Conservation (phyloP, 192 early-diverging fungal genomes). For the Oehlia diaphana region DNA sequence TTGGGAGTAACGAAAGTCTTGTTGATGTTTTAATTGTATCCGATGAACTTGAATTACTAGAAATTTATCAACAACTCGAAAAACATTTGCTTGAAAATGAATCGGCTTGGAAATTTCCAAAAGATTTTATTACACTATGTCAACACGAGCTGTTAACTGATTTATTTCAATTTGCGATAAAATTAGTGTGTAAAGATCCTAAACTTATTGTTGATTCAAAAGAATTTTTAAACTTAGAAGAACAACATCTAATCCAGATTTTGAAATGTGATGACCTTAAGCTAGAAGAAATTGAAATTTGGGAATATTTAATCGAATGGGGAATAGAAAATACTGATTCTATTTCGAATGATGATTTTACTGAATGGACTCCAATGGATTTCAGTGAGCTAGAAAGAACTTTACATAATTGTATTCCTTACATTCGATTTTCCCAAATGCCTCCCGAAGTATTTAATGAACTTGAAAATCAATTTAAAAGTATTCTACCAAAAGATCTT, state of each 20-base stretch:
- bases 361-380: not conserved
- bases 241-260: not conserved
- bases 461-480: no score
- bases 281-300: conserved; percentile 12
- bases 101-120: not conserved
- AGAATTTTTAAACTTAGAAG: not conserved
- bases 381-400: not conserved
- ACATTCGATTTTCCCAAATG: not conserved
- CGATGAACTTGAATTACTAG: not conserved
- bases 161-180: not conserved
- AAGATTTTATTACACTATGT: not conserved
- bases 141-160: not conserved
- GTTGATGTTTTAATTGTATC: not conserved
- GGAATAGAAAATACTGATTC: not conserved
- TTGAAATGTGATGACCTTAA: not conserved
- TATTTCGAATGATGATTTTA: not conserved
- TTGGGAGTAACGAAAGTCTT: not conserved
- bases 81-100: conserved; percentile 1
- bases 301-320: conserved; percentile 16
- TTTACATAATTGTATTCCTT: not conserved
- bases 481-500: not conserved
- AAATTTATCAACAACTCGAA: not conserved
- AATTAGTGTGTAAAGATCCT: not conserved
- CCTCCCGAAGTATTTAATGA: no score
- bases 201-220: not conserved